Evolutionary conservation across 805 yeast genomes (phyloP).

Genomic region (Grigorovia transvaalensis): DNA sequence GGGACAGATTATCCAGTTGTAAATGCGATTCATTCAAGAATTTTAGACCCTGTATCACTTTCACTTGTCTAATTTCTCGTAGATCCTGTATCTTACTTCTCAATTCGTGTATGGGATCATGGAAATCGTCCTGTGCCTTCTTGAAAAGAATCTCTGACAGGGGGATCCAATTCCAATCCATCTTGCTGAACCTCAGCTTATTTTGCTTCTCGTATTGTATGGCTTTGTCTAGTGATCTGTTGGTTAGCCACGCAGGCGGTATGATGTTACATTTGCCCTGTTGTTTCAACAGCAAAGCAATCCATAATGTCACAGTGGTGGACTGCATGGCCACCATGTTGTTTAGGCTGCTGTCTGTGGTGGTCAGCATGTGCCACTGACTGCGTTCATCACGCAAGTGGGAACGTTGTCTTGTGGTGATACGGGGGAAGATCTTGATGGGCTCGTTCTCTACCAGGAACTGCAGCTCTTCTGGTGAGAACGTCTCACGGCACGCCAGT

Average conservation of each 20-base stretch:
- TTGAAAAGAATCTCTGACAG: constrained; percentile 55
- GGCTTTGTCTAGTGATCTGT: constrained; percentile 40
- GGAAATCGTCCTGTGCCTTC: constrained; percentile 68
- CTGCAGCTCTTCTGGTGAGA: constrained; percentile 68
- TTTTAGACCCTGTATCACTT: constrained; percentile 68
- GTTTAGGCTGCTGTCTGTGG: constrained; percentile 25
- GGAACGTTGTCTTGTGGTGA: constrained; percentile 21
- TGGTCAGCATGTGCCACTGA: constrained; percentile 28
- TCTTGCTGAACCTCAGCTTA: constrained; percentile 48
- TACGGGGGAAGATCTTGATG: constrained; percentile 66
- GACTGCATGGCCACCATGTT: constrained; percentile 50
- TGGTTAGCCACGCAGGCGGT: constrained; percentile 75
- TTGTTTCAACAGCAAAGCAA: constrained; percentile 69
- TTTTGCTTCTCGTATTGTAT: constrained; percentile 58
- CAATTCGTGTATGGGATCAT: constrained; percentile 60
- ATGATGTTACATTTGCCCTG: constrained; percentile 81
- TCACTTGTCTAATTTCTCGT: constrained; percentile 70
- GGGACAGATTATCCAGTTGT: constrained; percentile 70
- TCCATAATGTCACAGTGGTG: constrained; percentile 72
- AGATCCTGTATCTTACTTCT: constrained; percentile 70
- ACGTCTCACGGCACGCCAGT: constrained; percentile 38
- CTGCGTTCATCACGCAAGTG: neutral
- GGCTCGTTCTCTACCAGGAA: constrained; percentile 76
- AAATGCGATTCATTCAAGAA: constrained; percentile 75
- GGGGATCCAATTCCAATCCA: constrained; percentile 90